Percentiles rank a stretch among this genome's conserved stretches.
phyloP scores from a whole-genome alignment of 352 stramenopile genomes.

The Phytophthora idaei region DNA sequence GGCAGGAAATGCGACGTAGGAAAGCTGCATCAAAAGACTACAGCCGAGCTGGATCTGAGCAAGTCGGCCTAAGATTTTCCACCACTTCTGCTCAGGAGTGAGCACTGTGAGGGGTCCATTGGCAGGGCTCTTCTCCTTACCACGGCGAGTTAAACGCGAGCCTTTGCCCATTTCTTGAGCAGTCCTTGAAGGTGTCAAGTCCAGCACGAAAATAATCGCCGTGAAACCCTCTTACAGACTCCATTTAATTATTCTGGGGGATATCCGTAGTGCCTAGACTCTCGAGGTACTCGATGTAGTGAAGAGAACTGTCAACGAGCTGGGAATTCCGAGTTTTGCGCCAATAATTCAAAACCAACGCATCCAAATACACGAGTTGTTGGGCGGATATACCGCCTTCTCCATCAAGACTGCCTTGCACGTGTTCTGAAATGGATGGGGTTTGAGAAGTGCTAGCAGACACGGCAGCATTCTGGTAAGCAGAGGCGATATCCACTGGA shows the following conservation, averaged over 20 bases:
- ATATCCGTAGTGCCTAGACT: slow-evolving; percentile 18
- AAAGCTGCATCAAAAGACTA: slow-evolving; percentile 76
- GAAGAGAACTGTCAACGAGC: slow-evolving; percentile 40
- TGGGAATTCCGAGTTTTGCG: slow-evolving; percentile 38
- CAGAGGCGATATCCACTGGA: slow-evolving; percentile 19
- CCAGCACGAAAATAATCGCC: slow-evolving; percentile 23
- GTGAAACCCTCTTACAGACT: slow-evolving; percentile 21
- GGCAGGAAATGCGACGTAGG: slow-evolving; percentile 79
- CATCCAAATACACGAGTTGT: slow-evolving; percentile 69
- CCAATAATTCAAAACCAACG: slow-evolving; percentile 64
- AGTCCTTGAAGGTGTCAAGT: slow-evolving; percentile 9
- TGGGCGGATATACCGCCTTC: slow-evolving; percentile 40
- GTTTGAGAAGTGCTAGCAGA: slow-evolving; percentile 6
- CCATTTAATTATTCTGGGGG: neutral
- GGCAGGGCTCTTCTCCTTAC: slow-evolving; percentile 21
- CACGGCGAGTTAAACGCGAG: slow-evolving; percentile 12
- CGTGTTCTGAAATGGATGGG: slow-evolving; percentile 48
- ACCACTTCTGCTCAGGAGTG: slow-evolving; percentile 46
- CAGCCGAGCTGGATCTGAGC: slow-evolving; percentile 59
- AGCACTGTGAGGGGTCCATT: slow-evolving; percentile 10
- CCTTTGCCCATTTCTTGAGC: slow-evolving; percentile 16
- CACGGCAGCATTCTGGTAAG: slow-evolving; percentile 36
- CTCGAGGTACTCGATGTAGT: slow-evolving; percentile 62
- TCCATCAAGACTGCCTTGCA: slow-evolving; percentile 34
- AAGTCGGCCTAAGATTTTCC: slow-evolving; percentile 42